phyloP scores from a whole-genome alignment of 2,329 filamentous ascomycete genomes.

The Madurella fahalii region DNA sequence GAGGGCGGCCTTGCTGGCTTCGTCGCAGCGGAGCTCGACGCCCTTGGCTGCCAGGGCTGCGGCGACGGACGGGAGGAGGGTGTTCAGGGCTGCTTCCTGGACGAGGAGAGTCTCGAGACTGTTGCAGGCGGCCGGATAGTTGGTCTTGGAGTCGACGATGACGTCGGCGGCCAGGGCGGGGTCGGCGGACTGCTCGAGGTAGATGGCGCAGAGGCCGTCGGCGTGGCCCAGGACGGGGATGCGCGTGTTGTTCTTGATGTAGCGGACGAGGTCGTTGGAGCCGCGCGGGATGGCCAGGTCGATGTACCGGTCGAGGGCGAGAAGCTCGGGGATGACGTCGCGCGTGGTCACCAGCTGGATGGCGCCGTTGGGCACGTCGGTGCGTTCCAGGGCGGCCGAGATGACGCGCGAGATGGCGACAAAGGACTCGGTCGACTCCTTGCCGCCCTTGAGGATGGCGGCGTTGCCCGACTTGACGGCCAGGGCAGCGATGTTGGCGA shows the following conservation, averaged over 20 bases:
- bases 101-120: conserved; percentile 88
- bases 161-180: conserved; percentile 67
- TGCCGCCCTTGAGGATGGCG: conserved; percentile 93
- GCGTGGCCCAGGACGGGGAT: conserved; percentile 96
- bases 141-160: conserved; percentile 86
- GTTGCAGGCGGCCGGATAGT: conserved; percentile 95
- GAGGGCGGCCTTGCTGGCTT: conserved; percentile 61
- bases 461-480: conserved; percentile 97
- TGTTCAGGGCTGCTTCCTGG: conserved; percentile 64
- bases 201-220: conserved; percentile 86
- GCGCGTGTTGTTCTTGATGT: conserved; percentile 84
- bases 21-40: conserved; percentile 79
- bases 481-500: conserved; percentile 93
- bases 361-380: conserved; percentile 75
- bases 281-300: conserved; percentile 94
- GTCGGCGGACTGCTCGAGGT: conserved; percentile 76
- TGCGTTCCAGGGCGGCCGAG: conserved; percentile 67
- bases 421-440: conserved; percentile 95
- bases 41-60: conserved; percentile 69
- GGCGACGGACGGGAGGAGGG: conserved; percentile 68
- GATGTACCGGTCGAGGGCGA: conserved; percentile 80
- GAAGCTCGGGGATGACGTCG: conserved; percentile 83
- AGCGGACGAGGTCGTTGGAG: conserved; percentile 82
- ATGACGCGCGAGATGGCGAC: conserved; percentile 84
- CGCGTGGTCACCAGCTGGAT: conserved; percentile 93